A percentile compares a stretch with the other conserved stretches of the same genome.
Evolutionary conservation across 495 filamentous ascomycete species (phyloP).

Genomic region (Endocarpon pusillum): DNA sequence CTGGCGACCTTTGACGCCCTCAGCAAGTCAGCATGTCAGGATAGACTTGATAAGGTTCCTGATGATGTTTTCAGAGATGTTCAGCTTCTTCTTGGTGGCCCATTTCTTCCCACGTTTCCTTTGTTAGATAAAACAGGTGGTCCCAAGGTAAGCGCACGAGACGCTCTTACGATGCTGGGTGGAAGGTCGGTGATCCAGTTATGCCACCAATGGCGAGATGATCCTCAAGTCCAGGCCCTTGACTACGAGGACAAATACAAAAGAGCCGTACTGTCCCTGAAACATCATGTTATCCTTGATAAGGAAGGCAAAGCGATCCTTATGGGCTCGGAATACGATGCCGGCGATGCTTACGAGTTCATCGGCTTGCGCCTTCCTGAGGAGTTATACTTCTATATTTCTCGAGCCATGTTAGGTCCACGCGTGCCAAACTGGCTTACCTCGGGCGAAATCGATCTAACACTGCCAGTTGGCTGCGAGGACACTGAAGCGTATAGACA

Average conservation of each 20-base stretch:
- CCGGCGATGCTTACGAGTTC: slow-evolving; percentile 72
- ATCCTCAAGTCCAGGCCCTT: slow-evolving; percentile 46
- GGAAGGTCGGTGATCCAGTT: slow-evolving; percentile 44
- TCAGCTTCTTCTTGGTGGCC: slow-evolving; percentile 67
- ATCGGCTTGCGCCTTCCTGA: slow-evolving; percentile 77
- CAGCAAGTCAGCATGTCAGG: slow-evolving; percentile 49
- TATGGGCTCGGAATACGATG: slow-evolving; percentile 48
- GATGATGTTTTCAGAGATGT: slow-evolving; percentile 67
- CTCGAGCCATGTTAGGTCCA: slow-evolving; percentile 60
- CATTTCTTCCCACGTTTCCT: slow-evolving; percentile 62
- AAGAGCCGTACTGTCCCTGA: slow-evolving; percentile 64
- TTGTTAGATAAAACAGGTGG: slow-evolving; percentile 42
- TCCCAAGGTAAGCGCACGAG: slow-evolving; percentile 37
- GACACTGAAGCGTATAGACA: slow-evolving; percentile 64
- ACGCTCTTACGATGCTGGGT: slow-evolving; percentile 56
- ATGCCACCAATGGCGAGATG: slow-evolving; percentile 53
- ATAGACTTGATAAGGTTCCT: slow-evolving; percentile 47
- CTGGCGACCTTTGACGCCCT: slow-evolving; percentile 53
- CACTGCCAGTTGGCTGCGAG: slow-evolving; percentile 66
- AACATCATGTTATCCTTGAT: slow-evolving; percentile 71
- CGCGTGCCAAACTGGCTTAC: slow-evolving; percentile 68
- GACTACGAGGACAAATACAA: slow-evolving; percentile 73
- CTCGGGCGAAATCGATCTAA: slow-evolving; percentile 54
- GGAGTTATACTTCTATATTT: slow-evolving; percentile 85
- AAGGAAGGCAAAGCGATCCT: slow-evolving; percentile 57